Evolutionary conservation across 176 grass and related monocot genomes (phyloP).

Genomic region (Bromus sterilis): DNA sequence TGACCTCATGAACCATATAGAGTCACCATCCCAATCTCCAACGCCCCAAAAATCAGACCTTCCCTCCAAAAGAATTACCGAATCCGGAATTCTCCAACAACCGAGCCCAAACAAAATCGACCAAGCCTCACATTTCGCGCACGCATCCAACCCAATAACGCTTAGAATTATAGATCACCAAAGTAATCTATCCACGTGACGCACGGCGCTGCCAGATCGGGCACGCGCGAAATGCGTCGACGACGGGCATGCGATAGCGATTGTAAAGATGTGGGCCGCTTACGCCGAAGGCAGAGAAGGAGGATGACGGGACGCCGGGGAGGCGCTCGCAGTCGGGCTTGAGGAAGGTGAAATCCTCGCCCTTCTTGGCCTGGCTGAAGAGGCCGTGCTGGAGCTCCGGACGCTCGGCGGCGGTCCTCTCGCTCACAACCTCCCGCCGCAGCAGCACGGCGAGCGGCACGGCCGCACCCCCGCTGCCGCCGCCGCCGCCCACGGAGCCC

Average conservation of each 20-base stretch:
- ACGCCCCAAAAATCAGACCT: not conserved
- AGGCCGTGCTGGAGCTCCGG: conserved; percentile 33
- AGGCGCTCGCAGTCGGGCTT: conserved; percentile 67
- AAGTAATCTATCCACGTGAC: not conserved
- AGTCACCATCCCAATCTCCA: not conserved
- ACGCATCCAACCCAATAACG: conserved; percentile 23
- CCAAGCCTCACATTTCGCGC: conserved; percentile 27
- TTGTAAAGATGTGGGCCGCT: not conserved
- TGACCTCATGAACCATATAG: not conserved
- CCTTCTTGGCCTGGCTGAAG: conserved; percentile 83
- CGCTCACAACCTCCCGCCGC: conserved; percentile 33
- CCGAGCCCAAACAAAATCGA: conserved; percentile 3
- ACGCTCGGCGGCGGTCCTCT: conserved; percentile 29
- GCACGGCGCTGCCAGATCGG: not conserved
- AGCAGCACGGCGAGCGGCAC: conserved; percentile 57
- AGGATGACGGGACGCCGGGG: conserved; percentile 39
- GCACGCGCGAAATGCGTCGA: not conserved
- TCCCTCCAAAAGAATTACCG: not conserved
- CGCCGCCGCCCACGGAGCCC: not conserved
- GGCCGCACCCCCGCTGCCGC: conserved; percentile 2
- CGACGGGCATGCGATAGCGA: not conserved
- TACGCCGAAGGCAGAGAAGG: conserved; percentile 68
- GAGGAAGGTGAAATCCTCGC: conserved; percentile 82
- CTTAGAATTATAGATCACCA: not conserved
- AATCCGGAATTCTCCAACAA: conserved; percentile 13